Base-by-base conservation (phyloP, 2,329 filamentous ascomycete genomes). In the Leptographium galeiforme region DNA sequence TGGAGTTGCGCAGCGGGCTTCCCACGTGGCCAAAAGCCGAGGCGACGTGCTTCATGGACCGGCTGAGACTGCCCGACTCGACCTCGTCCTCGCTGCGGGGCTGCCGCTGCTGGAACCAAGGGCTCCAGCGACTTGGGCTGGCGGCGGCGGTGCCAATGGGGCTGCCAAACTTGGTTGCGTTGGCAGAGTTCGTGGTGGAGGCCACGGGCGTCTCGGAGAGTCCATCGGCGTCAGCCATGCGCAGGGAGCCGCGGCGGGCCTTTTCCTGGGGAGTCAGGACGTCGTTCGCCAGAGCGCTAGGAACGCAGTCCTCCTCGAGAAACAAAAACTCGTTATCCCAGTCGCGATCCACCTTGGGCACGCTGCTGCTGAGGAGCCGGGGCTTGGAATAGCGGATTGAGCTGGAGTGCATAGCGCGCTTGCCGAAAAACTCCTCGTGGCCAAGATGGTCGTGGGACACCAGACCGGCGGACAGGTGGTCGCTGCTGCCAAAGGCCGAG, bases 291-390 rank as follows among this genome's bases (percentile, higher is more conserved):
- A 84, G 69, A 55, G 81, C 77, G 56, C 79, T 85, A 0, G 91
- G 93, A 11, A 97, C 75, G 62, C 93, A 87, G 62, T 95, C 89
- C 63, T 95, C 90, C 66, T 95, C 88, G 61, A 73, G 63, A 60
- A 93, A 91, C 34, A 84, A 79, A 62, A 94, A 93, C 53, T 78
- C 75, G 53, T 74, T 66, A 49, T 82, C 78, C 81, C 81, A 84
- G 60, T 84, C 81, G 53, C 74, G 73, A 58, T 84, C 79, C 68
- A 61, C 81, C 71, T 72, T 82, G 57, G 81, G 81, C 2, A 53
- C 58, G 47, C 85, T 77, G 76, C 86, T 66, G 77, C 84, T 74
- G 69, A 87, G 67, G 73, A 79, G 61, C 67, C 82, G 74, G 72
- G 89, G 68, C 79, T 89, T 72, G 63, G 80, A 59, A 72, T 81